Evolutionary conservation across 257 asterid genomes (phyloP).

Genomic region (Ilex asprella): DNA sequence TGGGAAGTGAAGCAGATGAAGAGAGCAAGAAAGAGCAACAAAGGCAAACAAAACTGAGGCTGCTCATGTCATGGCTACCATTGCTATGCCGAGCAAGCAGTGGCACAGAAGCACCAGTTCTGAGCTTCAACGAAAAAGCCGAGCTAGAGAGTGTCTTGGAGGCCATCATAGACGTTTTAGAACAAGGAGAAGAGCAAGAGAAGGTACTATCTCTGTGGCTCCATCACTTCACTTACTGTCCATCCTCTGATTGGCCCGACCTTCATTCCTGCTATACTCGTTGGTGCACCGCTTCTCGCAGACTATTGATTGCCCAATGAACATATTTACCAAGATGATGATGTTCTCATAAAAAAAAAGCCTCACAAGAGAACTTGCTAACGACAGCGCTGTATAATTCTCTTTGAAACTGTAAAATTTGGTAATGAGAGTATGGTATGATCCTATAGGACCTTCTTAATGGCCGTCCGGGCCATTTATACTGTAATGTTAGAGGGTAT

Average conservation of each 20-base stretch:
- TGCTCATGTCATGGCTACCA: conserved; percentile 77
- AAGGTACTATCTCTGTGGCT: conserved; percentile 80
- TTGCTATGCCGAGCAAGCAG: conserved; percentile 71
- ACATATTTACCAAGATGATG: no score
- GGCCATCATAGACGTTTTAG: conserved; percentile 45
- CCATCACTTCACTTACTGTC: conserved; percentile 74
- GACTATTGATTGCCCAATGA: conserved; percentile 16
- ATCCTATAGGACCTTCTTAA: no score
- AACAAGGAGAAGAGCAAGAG: conserved; percentile 76
- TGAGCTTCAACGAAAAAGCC: conserved; percentile 54
- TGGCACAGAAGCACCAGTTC: conserved; percentile 67
- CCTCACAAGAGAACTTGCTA: no score
- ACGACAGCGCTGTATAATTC: no score
- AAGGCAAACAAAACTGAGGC: conserved; percentile 48
- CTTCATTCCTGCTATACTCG: conserved; percentile 60
- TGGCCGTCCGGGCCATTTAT: no score
- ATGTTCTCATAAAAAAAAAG: no score
- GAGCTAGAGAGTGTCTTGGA: conserved; percentile 60
- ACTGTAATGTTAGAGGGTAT: no score
- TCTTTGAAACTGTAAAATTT: no score
- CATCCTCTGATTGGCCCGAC: conserved; percentile 90
- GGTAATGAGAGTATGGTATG: no score
- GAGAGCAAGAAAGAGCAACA: conserved; percentile 21
- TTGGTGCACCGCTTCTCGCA: conserved; percentile 65
- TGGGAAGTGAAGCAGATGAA: conserved; percentile 20